phyloP scores from a whole-genome alignment of 768 basidiomycete species.

The Calocybe cyanea region DNA sequence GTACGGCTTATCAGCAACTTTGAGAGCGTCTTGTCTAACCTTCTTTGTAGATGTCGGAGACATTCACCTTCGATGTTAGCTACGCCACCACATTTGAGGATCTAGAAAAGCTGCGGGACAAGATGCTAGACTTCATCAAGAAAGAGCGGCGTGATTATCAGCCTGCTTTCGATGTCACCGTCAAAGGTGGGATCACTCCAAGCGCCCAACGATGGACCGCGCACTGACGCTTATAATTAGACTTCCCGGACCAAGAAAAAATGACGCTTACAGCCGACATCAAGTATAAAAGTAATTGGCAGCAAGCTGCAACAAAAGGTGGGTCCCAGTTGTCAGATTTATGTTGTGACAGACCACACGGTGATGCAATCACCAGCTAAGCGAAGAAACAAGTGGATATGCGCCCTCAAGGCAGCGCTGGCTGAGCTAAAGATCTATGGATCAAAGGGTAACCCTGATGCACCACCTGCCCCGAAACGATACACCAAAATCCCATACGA shows the following conservation, averaged over 20 bases:
- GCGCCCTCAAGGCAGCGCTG: conserved; percentile 72
- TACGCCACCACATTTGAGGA: conserved; percentile 80
- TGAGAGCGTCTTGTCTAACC: not conserved
- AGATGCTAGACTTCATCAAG: conserved; percentile 78
- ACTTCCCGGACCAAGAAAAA: conserved; percentile 78
- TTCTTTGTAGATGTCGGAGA: conserved; percentile 60
- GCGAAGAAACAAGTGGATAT: conserved; percentile 90
- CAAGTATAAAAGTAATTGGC: conserved; percentile 86
- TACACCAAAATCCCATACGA: conserved; percentile 79
- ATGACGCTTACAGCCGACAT: conserved; percentile 77
- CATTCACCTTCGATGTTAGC: conserved; percentile 76
- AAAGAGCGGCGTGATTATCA: conserved; percentile 71
- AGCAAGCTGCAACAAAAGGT: conserved; percentile 74
- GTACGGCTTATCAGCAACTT: no score
- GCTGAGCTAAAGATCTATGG: conserved; percentile 71
- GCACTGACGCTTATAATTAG: conserved; percentile 26
- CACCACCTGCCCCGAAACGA: conserved; percentile 47
- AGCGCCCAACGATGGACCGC: not conserved
- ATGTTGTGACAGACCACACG: conserved; percentile 5
- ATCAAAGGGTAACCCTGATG: conserved; percentile 53
- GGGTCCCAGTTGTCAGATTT: conserved; percentile 10
- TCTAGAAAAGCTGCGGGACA: conserved; percentile 67
- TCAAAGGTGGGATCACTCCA: conserved; percentile 42
- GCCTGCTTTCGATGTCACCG: conserved; percentile 68
- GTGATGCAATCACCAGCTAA: conserved; percentile 42